A percentile compares a stretch with the other conserved stretches of the same genome.
phyloP scores from a whole-genome alignment of 768 basidiomycete species.

The Mycena filopes region DNA sequence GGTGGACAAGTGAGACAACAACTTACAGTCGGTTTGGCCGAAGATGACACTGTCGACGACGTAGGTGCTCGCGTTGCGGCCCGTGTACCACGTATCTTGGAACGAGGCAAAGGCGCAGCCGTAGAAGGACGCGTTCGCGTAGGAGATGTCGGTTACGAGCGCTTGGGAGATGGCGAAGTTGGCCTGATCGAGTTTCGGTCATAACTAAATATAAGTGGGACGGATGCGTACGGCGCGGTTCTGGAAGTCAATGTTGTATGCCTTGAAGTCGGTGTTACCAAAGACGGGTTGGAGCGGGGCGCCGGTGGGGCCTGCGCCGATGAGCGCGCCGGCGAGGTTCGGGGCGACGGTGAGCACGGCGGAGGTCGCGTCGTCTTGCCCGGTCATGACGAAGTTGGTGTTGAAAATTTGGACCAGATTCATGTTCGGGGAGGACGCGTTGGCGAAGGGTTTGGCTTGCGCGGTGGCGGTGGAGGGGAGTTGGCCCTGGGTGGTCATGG shows the following conservation, averaged over 20 bases:
- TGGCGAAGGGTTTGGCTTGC: slow-evolving; percentile 51
- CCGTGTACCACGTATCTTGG: slow-evolving; percentile 76
- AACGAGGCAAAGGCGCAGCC: slow-evolving; percentile 69
- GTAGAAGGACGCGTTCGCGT: slow-evolving; percentile 76
- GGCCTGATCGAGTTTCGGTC: slow-evolving; percentile 44
- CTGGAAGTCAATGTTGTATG: slow-evolving; percentile 74
- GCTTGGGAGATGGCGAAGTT: slow-evolving; percentile 71
- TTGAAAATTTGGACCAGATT: slow-evolving; percentile 69
- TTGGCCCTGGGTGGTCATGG: slow-evolving; percentile 55
- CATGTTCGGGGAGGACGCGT: slow-evolving; percentile 56
- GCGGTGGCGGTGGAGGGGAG: slow-evolving; percentile 48
- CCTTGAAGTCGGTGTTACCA: slow-evolving; percentile 68
- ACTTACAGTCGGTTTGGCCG: slow-evolving; percentile 72
- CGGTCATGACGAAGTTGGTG: slow-evolving; percentile 52
- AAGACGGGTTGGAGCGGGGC: slow-evolving; percentile 62
- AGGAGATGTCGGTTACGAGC: slow-evolving; percentile 68
- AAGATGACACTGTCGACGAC: slow-evolving; percentile 70
- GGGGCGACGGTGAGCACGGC: slow-evolving; percentile 69
- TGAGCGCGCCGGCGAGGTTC: slow-evolving; percentile 64
- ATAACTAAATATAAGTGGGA: too few species aligned
- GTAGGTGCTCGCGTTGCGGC: slow-evolving; percentile 66
- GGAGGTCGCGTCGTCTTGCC: slow-evolving; percentile 66
- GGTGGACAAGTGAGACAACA: too few species aligned
- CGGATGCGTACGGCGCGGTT: slow-evolving; percentile 76
- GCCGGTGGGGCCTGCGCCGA: slow-evolving; percentile 69